These are phyloP conservation scores for Cucurbita argyrosperma DNA, from an alignment of 306 rosid species.

Conservation along the genomic window DNA sequence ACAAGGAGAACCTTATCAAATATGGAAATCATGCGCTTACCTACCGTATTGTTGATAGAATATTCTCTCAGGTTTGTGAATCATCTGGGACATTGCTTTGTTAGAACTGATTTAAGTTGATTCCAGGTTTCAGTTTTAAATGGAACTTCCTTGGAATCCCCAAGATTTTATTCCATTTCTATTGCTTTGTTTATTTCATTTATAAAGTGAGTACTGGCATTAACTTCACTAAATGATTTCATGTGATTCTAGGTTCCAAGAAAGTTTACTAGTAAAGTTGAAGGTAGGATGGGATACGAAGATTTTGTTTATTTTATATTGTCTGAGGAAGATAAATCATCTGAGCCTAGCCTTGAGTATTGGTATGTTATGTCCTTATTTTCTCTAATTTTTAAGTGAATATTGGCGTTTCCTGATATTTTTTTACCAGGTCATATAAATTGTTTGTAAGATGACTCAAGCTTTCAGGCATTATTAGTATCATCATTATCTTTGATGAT, in stretches of 20 bases:
- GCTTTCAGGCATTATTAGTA: neutral
- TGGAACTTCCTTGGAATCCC: neutral
- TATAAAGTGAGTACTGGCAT: slow-evolving; percentile 12
- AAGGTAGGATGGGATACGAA: slow-evolving; percentile 98
- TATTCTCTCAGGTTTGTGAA: slow-evolving; percentile 90
- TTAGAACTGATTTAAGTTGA: slow-evolving; percentile 6
- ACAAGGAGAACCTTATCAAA: slow-evolving; percentile 94
- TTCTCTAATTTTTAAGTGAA: slow-evolving; percentile 4
- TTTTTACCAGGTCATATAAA: neutral
- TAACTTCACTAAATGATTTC: neutral
- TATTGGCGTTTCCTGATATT: neutral
- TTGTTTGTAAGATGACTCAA: neutral
- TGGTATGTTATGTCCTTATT: slow-evolving; percentile 43
- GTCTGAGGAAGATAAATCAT: slow-evolving; percentile 93
- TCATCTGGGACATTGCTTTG: slow-evolving; percentile 11
- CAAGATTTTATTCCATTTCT: neutral
- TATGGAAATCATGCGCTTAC: slow-evolving; percentile 99
- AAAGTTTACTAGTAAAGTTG: slow-evolving; percentile 84
- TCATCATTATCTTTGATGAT: neutral
- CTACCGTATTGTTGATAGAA: slow-evolving; percentile 93
- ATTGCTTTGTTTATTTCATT: neutral
- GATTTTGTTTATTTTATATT: slow-evolving; percentile 98
- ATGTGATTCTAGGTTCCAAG: slow-evolving; percentile 60
- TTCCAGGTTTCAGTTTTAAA: slow-evolving; percentile 2
- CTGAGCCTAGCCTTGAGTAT: slow-evolving; percentile 94